These are phyloP conservation scores for Torulaspora indica DNA, from an alignment of 805 yeast genomes.

Conservation along the genomic window DNA sequence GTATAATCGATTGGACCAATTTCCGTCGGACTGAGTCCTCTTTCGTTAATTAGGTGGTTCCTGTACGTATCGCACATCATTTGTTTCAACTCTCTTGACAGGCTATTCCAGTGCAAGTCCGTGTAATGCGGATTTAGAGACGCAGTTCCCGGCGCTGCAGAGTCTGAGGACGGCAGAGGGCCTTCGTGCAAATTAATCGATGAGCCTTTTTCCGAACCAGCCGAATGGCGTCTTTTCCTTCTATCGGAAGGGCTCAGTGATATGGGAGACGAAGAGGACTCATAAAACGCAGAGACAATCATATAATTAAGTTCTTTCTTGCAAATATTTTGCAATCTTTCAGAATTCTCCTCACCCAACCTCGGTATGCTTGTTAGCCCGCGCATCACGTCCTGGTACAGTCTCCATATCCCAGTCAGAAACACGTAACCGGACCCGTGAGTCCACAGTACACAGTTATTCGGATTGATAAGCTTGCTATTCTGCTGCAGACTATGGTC, in stretches of 20 bases:
- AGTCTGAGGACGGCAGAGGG: background rate
- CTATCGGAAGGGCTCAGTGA: slow-evolving; percentile 6
- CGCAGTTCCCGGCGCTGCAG: background rate
- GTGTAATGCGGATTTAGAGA: slow-evolving; percentile 16
- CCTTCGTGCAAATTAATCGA: background rate
- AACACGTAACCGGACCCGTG: slow-evolving; percentile 80
- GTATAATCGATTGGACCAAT: slow-evolving; percentile 18
- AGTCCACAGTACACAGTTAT: slow-evolving; percentile 82
- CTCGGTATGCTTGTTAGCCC: slow-evolving; percentile 22
- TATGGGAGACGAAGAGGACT: slow-evolving; percentile 6
- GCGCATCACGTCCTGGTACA: slow-evolving; percentile 36
- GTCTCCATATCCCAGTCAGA: slow-evolving; percentile 82
- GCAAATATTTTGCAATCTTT: slow-evolving; percentile 11
- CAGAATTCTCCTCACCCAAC: slow-evolving; percentile 3
- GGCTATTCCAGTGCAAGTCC: slow-evolving; percentile 34
- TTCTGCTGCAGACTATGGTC: slow-evolving; percentile 19
- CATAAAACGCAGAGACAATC: slow-evolving; percentile 23
- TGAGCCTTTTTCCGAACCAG: slow-evolving; percentile 5
- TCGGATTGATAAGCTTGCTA: slow-evolving; percentile 32
- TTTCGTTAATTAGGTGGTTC: slow-evolving; percentile 8
- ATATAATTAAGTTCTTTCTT: slow-evolving; percentile 20
- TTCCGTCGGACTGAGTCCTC: slow-evolving; percentile 15
- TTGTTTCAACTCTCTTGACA: slow-evolving; percentile 22
- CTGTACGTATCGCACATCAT: slow-evolving; percentile 17
- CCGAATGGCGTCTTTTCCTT: slow-evolving; percentile 11